Evolutionary conservation across 2,329 filamentous ascomycete genomes (phyloP), one percentile per base, ranked within the genome.

Genomic region (Conoideocrella luteorostrata): DNA sequence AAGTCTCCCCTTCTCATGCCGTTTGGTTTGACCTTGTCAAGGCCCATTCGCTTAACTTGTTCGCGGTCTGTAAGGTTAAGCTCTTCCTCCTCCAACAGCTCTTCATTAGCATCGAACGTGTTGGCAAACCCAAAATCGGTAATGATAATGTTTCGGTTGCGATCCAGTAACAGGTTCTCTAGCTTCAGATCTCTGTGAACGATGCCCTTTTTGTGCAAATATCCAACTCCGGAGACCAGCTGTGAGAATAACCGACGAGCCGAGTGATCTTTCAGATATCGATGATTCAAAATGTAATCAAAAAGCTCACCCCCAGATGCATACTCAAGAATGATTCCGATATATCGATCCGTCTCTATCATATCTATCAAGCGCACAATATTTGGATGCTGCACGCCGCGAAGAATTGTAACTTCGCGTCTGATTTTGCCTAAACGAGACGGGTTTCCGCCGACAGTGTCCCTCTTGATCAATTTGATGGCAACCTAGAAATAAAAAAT

Each of bases 41-140:
- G 72, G n/a, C 88, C 86, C 69, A 86, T 76, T 41, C 83, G 77
- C 69, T 91, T 91, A 49, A 97, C 85, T 59, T 84, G 93, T 15
- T 96, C 90, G 52, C 88, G 86, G 59, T 95, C 91, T 21, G 80
- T 78, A 18, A 98, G 70, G 50, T 89, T 87, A 56, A 88, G 79
- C 65, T 97, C 93, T 52, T 96, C 86, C 47, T 96, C 90, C 47
- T 95, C 88, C 4, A 79, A 80, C 30, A 98, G 75, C 62, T 96
- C 89, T 59, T 98, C 93, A 28, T 73, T 69, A 0, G 93, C 80
- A 59, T 96, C 86, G 60, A 98, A 98, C 0, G 90, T 97, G 66
- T 98, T 98, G 54, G 93, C 93, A 62, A 98, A 98, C 15, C 93
- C 93, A 66, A 98, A 98, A 67, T 98, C 93, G 13, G 93, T 98